phyloP scores from a whole-genome alignment of 495 filamentous ascomycete genomes.

The Penicillium steckii region DNA sequence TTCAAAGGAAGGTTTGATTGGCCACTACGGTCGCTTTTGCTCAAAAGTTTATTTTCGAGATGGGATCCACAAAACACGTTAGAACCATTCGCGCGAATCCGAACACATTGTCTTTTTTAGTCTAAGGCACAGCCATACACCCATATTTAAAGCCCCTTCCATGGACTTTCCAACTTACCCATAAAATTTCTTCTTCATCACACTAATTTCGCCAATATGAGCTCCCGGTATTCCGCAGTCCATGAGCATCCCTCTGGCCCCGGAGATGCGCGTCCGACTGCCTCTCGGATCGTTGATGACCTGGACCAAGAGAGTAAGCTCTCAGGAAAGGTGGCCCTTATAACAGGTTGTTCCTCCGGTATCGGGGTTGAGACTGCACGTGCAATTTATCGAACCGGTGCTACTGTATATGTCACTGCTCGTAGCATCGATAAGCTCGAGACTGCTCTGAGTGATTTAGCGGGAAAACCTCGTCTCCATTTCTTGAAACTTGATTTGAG shows the following conservation, averaged over 20 bases:
- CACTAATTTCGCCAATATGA: too few relatives aligned
- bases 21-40: too few relatives aligned
- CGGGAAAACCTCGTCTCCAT: conserved; percentile 26
- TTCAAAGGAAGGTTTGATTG: too few relatives aligned
- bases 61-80: too few relatives aligned
- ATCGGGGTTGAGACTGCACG: conserved; percentile 51
- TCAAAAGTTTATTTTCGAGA: too few relatives aligned
- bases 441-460: conserved; percentile 25
- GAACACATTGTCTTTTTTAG: too few relatives aligned
- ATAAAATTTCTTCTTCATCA: too few relatives aligned
- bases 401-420: conserved; percentile 46
- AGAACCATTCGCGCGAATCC: too few relatives aligned
- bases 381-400: conserved; percentile 46
- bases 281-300: conserved; percentile 50
- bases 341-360: conserved; percentile 67
- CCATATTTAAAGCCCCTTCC: too few relatives aligned
- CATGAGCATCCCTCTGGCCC: conserved; percentile 40
- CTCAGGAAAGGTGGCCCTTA: conserved; percentile 40
- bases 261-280: conserved; percentile 54
- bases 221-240: conserved; percentile 31
- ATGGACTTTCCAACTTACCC: too few relatives aligned
- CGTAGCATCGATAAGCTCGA: conserved; percentile 45
- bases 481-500: conserved; percentile 44
- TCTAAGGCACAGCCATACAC: too few relatives aligned
- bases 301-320: conserved; percentile 33